phyloP scores from a whole-genome alignment of 805 yeast species.

The Barnettozyma populi region DNA sequence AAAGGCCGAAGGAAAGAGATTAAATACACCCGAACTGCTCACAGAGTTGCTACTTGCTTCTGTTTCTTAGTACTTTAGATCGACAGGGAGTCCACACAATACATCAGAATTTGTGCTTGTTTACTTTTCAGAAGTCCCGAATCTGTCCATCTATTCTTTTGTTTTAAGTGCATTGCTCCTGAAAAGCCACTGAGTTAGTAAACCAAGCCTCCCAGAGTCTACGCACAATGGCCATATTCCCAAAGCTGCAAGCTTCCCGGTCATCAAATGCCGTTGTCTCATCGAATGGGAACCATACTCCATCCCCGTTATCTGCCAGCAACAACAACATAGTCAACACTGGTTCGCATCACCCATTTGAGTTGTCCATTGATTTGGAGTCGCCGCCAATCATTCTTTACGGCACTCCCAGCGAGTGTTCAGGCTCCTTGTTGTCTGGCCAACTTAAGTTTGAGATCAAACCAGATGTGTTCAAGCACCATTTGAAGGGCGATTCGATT shows the following conservation, averaged over 20 bases:
- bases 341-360: slow-evolving; percentile 31
- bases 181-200: not conserved
- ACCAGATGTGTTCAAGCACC: slow-evolving; percentile 18
- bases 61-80: not conserved
- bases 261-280: slow-evolving; percentile 12
- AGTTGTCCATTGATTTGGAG: slow-evolving; percentile 62
- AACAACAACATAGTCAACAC: slow-evolving; percentile 20
- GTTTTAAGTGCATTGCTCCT: too few relatives aligned
- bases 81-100: not conserved
- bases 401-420: slow-evolving; percentile 70
- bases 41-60: not conserved
- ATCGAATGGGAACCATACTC: not conserved
- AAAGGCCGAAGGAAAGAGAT: not conserved
- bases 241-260: slow-evolving; percentile 21
- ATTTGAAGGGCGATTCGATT: slow-evolving; percentile 10
- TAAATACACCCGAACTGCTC: not conserved
- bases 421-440: slow-evolving; percentile 87
- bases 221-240: slow-evolving; percentile 20
- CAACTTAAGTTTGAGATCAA: slow-evolving; percentile 54
- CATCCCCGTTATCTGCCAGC: not conserved
- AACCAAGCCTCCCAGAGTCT: too few relatives aligned
- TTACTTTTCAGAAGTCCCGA: not conserved
- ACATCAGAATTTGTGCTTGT: not conserved
- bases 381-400: slow-evolving; percentile 88
- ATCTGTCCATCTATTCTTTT: too few relatives aligned